phyloP scores from a whole-genome alignment of 768 basidiomycete genomes.

The Exidia glandulosa region DNA sequence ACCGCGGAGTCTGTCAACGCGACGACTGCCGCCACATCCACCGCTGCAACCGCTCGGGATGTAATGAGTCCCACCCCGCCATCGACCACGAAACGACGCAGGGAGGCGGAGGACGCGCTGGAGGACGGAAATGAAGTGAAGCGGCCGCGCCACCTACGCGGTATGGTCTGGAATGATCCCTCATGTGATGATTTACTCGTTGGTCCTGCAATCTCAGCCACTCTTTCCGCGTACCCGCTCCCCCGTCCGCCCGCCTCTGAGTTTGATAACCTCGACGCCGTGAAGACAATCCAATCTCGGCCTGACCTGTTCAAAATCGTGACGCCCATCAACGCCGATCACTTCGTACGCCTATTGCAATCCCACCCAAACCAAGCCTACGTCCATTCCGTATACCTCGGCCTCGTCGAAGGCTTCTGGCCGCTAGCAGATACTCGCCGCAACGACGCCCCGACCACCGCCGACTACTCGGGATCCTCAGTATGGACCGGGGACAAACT shows the following conservation, averaged over 20 bases:
- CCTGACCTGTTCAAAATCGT: slow-evolving; percentile 24
- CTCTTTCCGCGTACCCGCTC: background rate
- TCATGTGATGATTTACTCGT: background rate
- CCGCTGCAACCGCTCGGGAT: background rate
- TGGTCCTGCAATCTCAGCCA: background rate
- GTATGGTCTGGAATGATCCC: background rate
- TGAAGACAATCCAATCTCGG: background rate
- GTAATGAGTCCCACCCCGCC: background rate
- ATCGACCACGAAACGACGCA: background rate
- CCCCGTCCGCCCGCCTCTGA: background rate
- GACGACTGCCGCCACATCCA: background rate
- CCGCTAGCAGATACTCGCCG: slow-evolving; percentile 25
- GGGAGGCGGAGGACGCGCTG: background rate
- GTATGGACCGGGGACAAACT: slow-evolving; percentile 3
- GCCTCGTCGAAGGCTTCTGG: slow-evolving; percentile 33
- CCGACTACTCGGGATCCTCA: slow-evolving; percentile 9
- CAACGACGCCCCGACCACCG: slow-evolving; percentile 12
- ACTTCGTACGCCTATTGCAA: slow-evolving; percentile 16
- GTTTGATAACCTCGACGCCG: background rate
- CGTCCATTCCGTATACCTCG: slow-evolving; percentile 22
- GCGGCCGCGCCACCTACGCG: background rate
- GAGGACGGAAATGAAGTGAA: background rate
- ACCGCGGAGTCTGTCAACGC: background rate
- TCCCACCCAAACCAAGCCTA: slow-evolving; percentile 28
- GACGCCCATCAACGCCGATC: slow-evolving; percentile 24